Evolutionary conservation across 225 moss, liverwort and hornwort genomes (phyloP), one percentile per base, ranked within the genome.

Genomic region (Physcomitrellopsis africana): DNA sequence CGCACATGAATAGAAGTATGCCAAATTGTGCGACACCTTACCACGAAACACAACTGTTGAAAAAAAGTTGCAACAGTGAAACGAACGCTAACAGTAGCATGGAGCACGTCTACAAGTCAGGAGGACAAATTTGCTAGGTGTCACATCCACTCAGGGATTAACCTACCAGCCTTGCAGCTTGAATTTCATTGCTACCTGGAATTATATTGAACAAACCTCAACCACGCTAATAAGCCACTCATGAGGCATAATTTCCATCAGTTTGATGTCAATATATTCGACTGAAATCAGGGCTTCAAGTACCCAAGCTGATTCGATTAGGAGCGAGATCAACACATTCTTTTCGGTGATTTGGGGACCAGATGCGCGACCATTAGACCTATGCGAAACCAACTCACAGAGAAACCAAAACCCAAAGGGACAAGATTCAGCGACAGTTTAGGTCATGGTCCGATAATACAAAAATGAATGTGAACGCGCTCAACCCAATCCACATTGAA

Each of bases 241-340:
- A 60, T n/a, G 29, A 49, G 3, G 7, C 32, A 47, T 22, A 22
- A 59, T 67, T 67, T 19, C 67, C 22, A 14, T 32, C 44, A 10
- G 20, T 18, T 67, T 48, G 32, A 59, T 51, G 58, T 16, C 15
- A 11, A 68, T n/a, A 11, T 37, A 41, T 51, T 49, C 11, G 37
- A 68, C 15, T 68, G 41, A 76, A 45, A 32, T 45, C 18, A 57
- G 52, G 32, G 45, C 46, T 66, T 55, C 75, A 64, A 18, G 56
- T 29, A 66, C 47, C 57, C 27, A 46, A 29, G 27, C 48, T 49
- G 16, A 75, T 20, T 49, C 56, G 18, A 57, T 29, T 19, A 29
- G 66, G 19, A 14, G 54, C 58, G 17, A 68, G 0, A 47, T 65
- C 74, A 57, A 54, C 3, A 44, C 53, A 16, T 44, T 43, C 11